A percentile compares a stretch with the other conserved stretches of the same genome.
These are phyloP conservation scores for Nothophytophthora sp. DNA, from an alignment of 352 stramenopile genomes.

Conservation along the genomic window DNA sequence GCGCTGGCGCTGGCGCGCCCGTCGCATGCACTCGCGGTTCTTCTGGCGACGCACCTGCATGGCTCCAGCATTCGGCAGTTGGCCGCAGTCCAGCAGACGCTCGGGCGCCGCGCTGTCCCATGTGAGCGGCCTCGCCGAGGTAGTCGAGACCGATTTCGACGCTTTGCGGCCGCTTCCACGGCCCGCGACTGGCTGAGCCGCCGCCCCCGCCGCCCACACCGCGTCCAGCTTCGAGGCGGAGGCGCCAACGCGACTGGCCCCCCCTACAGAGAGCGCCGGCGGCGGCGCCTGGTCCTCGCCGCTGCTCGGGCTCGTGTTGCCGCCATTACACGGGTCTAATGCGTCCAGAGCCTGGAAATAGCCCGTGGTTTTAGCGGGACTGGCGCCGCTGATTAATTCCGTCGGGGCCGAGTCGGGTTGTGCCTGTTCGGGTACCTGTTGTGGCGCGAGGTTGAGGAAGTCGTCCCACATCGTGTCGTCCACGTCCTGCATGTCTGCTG, in stretches of 20 bases:
- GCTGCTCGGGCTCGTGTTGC: conserved; percentile 7
- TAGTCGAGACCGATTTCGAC: not conserved
- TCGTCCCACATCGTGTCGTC: conserved; percentile 25
- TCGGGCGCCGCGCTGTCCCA: conserved; percentile 1
- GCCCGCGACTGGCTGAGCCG: not conserved
- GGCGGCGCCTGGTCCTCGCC: conserved; percentile 12
- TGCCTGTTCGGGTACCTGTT: not conserved
- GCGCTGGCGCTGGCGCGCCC: conserved; percentile 28
- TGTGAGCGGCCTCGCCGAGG: not conserved
- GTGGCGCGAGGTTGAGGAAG: conserved; percentile 1
- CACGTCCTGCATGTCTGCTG: conserved; percentile 7
- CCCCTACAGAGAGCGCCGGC: not conserved
- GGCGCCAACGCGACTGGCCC: conserved; percentile 1
- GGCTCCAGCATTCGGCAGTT: conserved; percentile 20
- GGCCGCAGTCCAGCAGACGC: conserved; percentile 13
- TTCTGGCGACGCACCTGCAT: conserved; percentile 32
- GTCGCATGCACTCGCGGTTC: conserved; percentile 37
- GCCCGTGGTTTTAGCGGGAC: conserved; percentile 14
- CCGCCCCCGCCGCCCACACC: not conserved
- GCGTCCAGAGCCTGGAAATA: conserved; percentile 6
- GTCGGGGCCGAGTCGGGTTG: not conserved
- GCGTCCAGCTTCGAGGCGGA: not conserved
- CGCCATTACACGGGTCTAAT: not conserved
- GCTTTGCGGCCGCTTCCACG: not conserved
- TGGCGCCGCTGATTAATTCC: conserved; percentile 13